These are phyloP conservation scores for Candida broadrunensis DNA, from an alignment of 805 yeast species.

Conservation along the genomic window DNA sequence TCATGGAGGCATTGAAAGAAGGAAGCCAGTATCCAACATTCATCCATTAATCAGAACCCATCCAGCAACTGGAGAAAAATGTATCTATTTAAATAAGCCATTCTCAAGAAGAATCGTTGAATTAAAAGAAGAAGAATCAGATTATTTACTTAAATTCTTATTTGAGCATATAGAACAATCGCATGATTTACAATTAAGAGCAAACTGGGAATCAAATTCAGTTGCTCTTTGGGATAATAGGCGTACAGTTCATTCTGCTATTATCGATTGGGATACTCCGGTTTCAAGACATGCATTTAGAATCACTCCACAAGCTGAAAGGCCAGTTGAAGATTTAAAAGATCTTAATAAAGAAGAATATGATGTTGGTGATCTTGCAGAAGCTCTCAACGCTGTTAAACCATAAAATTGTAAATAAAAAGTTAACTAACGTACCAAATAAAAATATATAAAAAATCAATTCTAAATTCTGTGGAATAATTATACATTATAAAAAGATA, in stretches of 20 bases:
- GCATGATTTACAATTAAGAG: slow-evolving; percentile 65
- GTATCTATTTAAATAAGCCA: slow-evolving; percentile 53
- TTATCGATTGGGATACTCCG: slow-evolving; percentile 68
- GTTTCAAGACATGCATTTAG: slow-evolving; percentile 70
- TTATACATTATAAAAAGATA: too few relatives aligned
- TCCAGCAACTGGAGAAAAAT: slow-evolving; percentile 67
- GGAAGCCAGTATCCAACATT: slow-evolving; percentile 56
- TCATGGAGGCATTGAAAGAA: slow-evolving; percentile 63
- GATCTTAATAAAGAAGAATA: slow-evolving; percentile 37
- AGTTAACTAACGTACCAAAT: background rate
- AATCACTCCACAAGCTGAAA: slow-evolving; percentile 70
- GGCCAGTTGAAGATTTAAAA: slow-evolving; percentile 50
- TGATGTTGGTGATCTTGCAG: slow-evolving; percentile 29
- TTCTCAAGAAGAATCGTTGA: slow-evolving; percentile 70
- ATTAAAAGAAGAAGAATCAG: slow-evolving; percentile 69
- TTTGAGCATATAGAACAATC: slow-evolving; percentile 49
- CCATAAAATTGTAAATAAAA: background rate
- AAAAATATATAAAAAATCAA: background rate
- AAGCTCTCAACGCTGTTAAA: slow-evolving; percentile 20
- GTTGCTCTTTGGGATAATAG: slow-evolving; percentile 82
- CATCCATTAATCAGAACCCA: slow-evolving; percentile 74
- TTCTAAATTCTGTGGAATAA: background rate
- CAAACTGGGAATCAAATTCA: slow-evolving; percentile 66
- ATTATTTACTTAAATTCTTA: slow-evolving; percentile 55
- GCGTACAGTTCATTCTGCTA: slow-evolving; percentile 64